Conservation (phyloP, 2,329 filamentous ascomycete species). For the Phialophora macrospora region DNA sequence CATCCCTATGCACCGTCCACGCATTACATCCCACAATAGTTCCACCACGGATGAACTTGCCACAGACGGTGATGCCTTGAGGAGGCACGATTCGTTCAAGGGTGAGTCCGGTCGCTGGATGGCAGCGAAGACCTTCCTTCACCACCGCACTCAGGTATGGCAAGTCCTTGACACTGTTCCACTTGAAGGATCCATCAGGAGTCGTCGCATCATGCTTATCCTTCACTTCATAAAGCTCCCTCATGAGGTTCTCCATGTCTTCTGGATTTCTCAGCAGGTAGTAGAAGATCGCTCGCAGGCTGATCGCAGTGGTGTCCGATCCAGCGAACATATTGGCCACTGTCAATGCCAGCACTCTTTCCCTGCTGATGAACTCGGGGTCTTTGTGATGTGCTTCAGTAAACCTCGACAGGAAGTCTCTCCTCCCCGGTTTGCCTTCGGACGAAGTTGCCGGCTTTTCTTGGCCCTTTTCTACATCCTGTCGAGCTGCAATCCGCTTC, state of each 20-base stretch:
- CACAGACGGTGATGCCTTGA: conserved; percentile 29
- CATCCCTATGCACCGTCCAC: conserved; percentile 51
- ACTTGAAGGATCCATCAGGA: conserved; percentile 47
- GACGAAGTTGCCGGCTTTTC: conserved; percentile 8
- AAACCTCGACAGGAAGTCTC: conserved; percentile 42
- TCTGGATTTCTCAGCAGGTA: conserved; percentile 69
- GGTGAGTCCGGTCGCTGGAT: conserved; percentile 37
- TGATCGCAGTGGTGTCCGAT: conserved; percentile 78
- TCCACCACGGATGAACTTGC: conserved; percentile 23
- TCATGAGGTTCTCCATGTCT: conserved; percentile 20
- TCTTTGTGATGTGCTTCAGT: conserved; percentile 39
- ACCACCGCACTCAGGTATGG: conserved; percentile 44
- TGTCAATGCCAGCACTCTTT: conserved; percentile 27
- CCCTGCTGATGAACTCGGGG: conserved; percentile 28
- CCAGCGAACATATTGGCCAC: conserved; percentile 62
- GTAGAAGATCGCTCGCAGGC: conserved; percentile 72
- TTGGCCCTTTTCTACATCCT: conserved; percentile 7
- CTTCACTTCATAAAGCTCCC: conserved; percentile 47
- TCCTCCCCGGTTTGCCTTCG: conserved; percentile 13
- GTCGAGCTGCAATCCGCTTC: conserved; percentile 19
- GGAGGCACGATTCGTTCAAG: conserved; percentile 39
- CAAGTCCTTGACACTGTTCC: conserved; percentile 48
- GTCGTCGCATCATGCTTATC: conserved; percentile 7
- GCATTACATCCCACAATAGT: conserved; percentile 32
- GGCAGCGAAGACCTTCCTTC: conserved; percentile 45